A percentile compares a stretch with the other conserved stretches of the same genome.
These are phyloP conservation scores for Akanthomyces dipterigenus DNA, from an alignment of 2,329 filamentous ascomycete genomes.

Conservation along the genomic window DNA sequence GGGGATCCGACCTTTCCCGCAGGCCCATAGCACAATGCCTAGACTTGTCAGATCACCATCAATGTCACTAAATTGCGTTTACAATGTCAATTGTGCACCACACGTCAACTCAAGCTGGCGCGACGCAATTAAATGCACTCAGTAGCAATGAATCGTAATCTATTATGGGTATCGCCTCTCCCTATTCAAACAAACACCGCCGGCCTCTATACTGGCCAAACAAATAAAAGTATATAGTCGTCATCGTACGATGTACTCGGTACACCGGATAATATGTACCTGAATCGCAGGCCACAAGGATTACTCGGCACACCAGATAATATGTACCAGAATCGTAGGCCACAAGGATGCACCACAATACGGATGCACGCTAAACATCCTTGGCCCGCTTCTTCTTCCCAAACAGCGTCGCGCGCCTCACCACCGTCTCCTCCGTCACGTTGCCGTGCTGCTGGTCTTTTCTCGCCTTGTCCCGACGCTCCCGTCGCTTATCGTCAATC, in stretches of 20 bases:
- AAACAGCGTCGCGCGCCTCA: slow-evolving; percentile 36
- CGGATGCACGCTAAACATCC: slow-evolving; percentile 8
- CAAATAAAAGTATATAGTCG: slow-evolving; percentile 11
- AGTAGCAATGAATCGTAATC: slow-evolving; percentile 3
- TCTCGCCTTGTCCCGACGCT: slow-evolving; percentile 53
- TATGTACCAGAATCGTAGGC: too few relatives aligned
- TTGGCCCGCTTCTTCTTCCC: slow-evolving; percentile 31
- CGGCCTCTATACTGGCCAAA: slow-evolving; percentile 2
- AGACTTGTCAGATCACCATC: too few relatives aligned
- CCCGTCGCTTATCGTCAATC: slow-evolving; percentile 68
- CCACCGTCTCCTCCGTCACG: slow-evolving; percentile 23
- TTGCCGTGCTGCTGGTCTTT: slow-evolving; percentile 31
- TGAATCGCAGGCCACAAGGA: not conserved
- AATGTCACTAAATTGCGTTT: too few relatives aligned
- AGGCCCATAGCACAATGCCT: not conserved
- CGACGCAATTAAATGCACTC: too few relatives aligned
- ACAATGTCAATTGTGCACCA: too few relatives aligned
- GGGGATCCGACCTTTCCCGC: slow-evolving; percentile 30
- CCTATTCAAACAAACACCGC: slow-evolving; percentile 17
- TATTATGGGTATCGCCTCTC: slow-evolving; percentile 13
- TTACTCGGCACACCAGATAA: too few relatives aligned
- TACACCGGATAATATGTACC: slow-evolving; percentile 11
- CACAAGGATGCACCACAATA: too few relatives aligned
- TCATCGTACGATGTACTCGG: slow-evolving; percentile 8
- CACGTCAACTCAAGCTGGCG: too few relatives aligned